Percentiles rank a stretch among this genome's conserved stretches.
phyloP scores from a whole-genome alignment of 306 rosid genomes.

The Vachellia collinsii region DNA sequence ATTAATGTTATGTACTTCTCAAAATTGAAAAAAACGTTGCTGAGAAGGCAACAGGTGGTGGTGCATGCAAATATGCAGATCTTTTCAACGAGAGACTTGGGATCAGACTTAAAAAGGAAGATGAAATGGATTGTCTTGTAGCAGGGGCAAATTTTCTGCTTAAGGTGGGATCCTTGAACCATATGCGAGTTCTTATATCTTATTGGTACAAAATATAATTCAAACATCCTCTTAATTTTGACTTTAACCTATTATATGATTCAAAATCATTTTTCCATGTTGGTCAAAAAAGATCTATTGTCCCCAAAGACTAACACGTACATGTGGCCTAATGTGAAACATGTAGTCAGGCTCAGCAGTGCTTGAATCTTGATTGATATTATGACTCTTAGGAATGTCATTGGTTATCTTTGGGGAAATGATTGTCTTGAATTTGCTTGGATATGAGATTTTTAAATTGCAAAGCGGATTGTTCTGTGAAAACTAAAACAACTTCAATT shows the following conservation, averaged over 20 bases:
- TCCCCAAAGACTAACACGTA: not conserved
- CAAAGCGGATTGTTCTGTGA: not conserved
- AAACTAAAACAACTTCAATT: not conserved
- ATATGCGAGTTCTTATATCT: conserved; percentile 27
- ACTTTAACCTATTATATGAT: not conserved
- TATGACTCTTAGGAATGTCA: not conserved
- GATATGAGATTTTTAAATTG: not conserved
- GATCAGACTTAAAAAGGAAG: conserved; percentile 80
- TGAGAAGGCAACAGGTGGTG: conserved; percentile 97
- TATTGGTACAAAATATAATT: conserved; percentile 25
- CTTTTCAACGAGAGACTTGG: conserved; percentile 82
- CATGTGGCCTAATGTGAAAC: not conserved
- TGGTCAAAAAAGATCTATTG: not conserved
- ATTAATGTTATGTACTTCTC: conserved; percentile 39
- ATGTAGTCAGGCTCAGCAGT: not conserved
- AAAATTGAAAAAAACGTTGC: conserved; percentile 41
- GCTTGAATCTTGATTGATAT: not conserved
- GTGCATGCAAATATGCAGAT: conserved; percentile 77
- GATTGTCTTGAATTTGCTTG: not conserved
- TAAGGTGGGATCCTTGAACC: conserved; percentile 62
- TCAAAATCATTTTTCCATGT: conserved; percentile 21
- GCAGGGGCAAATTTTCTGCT: conserved; percentile 93
- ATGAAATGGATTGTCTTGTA: conserved; percentile 98
- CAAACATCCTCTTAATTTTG: conserved; percentile 26
- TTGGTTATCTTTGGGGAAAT: not conserved